Evolutionary conservation across 108 stramenopile species (phyloP).

Genomic region (Skeletonema tropicum): DNA sequence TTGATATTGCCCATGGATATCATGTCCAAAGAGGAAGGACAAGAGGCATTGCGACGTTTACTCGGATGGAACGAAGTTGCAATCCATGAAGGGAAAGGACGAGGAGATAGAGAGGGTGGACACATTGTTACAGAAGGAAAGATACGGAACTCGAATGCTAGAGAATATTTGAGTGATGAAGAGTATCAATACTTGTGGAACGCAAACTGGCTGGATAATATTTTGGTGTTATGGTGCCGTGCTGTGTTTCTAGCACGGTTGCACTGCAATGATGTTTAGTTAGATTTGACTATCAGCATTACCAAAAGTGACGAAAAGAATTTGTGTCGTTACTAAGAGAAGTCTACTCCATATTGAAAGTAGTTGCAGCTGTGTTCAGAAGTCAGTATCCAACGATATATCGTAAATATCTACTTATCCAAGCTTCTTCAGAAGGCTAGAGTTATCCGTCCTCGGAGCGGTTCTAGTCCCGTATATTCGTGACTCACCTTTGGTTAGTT

Average conservation of each 20-base stretch:
- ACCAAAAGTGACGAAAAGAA: too few species aligned
- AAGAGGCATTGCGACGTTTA: slow-evolving; percentile 8
- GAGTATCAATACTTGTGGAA: slow-evolving; percentile 39
- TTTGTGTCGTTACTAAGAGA: too few species aligned
- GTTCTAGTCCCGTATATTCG: too few species aligned
- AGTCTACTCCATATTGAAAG: too few species aligned
- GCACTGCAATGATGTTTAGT: slow-evolving; percentile 17
- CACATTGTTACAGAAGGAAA: slow-evolving; percentile 49
- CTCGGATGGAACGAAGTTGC: slow-evolving; percentile 45
- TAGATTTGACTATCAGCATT: not conserved
- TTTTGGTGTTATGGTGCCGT: slow-evolving; percentile 43
- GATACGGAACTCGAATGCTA: slow-evolving; percentile 39
- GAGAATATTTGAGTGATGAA: slow-evolving; percentile 30
- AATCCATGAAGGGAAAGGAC: slow-evolving; percentile 1
- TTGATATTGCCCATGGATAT: slow-evolving; percentile 45
- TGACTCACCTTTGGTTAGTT: too few species aligned
- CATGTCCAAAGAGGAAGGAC: slow-evolving; percentile 31
- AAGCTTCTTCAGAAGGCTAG: too few species aligned
- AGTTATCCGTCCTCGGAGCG: too few species aligned
- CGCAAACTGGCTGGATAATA: slow-evolving; percentile 52
- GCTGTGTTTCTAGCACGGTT: slow-evolving; percentile 50
- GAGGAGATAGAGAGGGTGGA: slow-evolving; percentile 5
- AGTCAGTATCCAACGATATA: too few species aligned
- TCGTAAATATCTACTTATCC: too few species aligned
- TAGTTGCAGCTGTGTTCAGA: too few species aligned